Evolutionary conservation across 257 asterid genomes (phyloP).

Genomic region (Lycium ferocissimum): DNA sequence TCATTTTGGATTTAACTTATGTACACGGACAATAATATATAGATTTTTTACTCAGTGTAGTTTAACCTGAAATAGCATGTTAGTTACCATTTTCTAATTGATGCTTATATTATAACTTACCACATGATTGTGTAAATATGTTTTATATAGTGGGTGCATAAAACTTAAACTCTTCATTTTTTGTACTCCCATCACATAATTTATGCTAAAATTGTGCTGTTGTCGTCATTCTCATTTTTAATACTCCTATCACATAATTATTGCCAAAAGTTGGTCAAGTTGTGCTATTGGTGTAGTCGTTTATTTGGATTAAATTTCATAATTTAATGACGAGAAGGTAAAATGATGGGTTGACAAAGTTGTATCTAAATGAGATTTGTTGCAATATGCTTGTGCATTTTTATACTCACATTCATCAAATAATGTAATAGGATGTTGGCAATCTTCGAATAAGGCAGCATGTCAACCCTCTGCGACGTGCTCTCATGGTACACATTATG

Average conservation of each 20-base stretch:
- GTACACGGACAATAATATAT: neutral
- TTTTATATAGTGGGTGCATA: neutral
- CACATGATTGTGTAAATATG: neutral
- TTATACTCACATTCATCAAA: neutral
- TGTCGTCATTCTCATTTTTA: neutral
- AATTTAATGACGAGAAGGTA: neutral
- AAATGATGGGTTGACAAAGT: neutral
- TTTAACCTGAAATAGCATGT: neutral
- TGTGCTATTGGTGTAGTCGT: neutral
- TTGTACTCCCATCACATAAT: neutral
- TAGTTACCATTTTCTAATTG: neutral
- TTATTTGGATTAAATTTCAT: neutral
- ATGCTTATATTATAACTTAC: neutral
- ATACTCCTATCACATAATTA: neutral
- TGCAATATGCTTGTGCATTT: neutral
- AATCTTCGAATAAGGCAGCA: slow-evolving; percentile 92
- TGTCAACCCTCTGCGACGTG: slow-evolving; percentile 83
- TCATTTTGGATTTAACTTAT: neutral
- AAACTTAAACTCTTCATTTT: neutral
- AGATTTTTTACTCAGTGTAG: neutral
- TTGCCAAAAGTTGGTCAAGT: slow-evolving; percentile 10
- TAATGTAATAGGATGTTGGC: slow-evolving; percentile 76
- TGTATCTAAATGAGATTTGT: neutral
- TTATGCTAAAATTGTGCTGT: neutral
- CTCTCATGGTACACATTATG: slow-evolving; percentile 60